phyloP scores from a whole-genome alignment of 805 yeast genomes.

The Ogataea methylovora region DNA sequence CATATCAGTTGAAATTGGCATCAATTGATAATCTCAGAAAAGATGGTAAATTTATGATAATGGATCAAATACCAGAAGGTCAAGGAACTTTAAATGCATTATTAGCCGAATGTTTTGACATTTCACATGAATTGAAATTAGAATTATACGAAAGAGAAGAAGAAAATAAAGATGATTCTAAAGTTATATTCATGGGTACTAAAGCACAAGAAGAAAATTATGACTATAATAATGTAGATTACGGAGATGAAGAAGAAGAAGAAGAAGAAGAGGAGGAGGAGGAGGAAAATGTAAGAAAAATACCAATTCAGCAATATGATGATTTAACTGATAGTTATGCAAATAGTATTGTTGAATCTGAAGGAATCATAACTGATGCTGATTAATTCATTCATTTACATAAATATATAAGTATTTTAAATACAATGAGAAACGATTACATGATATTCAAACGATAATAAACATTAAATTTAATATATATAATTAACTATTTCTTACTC shows the following conservation, averaged over 20 bases:
- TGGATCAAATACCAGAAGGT: constrained; percentile 92
- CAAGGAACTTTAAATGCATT: constrained; percentile 92
- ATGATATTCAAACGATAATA: background rate
- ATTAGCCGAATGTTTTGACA: constrained; percentile 90
- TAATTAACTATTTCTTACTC: background rate
- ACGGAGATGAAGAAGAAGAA: constrained; percentile 10
- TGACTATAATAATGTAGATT: constrained; percentile 27
- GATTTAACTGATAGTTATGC: constrained; percentile 1
- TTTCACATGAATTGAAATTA: constrained; percentile 81
- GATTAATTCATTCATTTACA: background rate
- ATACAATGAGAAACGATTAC: background rate
- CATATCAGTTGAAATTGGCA: constrained; percentile 91
- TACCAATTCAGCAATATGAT: constrained; percentile 19
- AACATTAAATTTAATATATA: background rate
- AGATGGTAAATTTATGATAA: constrained; percentile 89
- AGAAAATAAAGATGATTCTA: constrained; percentile 21
- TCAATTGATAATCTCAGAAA: constrained; percentile 77
- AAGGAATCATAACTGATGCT: constrained; percentile 1
- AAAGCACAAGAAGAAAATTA: constrained; percentile 26
- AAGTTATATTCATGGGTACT: constrained; percentile 24
- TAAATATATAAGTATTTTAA: background rate
- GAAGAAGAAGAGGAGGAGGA: background rate
- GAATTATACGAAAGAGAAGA: constrained; percentile 65
- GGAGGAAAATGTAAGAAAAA: background rate
- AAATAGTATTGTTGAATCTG: constrained; percentile 2